Evolutionary conservation across 768 basidiomycete species (phyloP), one percentile per base, ranked within the genome.

Genomic region (Galerina sulciceps): DNA sequence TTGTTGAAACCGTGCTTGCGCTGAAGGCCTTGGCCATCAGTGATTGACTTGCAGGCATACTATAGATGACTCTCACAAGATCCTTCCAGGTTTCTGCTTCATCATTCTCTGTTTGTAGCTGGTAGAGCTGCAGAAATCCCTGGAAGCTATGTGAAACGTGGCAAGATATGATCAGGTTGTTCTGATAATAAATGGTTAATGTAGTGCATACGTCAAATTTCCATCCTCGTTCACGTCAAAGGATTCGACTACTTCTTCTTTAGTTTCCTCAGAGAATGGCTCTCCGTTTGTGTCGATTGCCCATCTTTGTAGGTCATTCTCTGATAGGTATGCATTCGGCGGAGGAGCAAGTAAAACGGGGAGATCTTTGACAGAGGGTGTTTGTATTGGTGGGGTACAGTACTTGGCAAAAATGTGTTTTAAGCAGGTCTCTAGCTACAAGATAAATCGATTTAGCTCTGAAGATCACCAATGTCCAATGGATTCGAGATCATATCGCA

Each of bases 51-150:
- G n/a, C n/a, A n/a, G n/a, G n/a, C n/a, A n/a, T n/a, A n/a, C 4
- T 9, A 38, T 17, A 31, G 14, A 53, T 20, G 53, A 47, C 58
- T 69, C 85, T 64, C 65, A 91, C 89, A 62, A 93, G 73, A 76
- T 93, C 91, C 72, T 82, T 79, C 90, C 89, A 93, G 8, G 91
- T 94, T 73, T 94, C 90, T 69, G 87, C 87, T 63, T 91, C 89
- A 61, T 93, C 91, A 60, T 85, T 90, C 64, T 91, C 89, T 1
- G 90, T 91, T 70, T 94, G 92, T n/a, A 93, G 74, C 65, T 91
- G 88, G 67, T 93, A 93, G 54, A 93, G 84, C 69, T 93, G 90
- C 69, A 91, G 68, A 67, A 94, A 93, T 1, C 91, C 91, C 68
- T 88, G 87, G 68, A 91, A 85, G 15, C 91, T 93, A 50, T 50